Percentiles rank a stretch among this genome's conserved stretches.
phyloP scores from a whole-genome alignment of 129 eudicot species.

The Sambucus nigra region DNA sequence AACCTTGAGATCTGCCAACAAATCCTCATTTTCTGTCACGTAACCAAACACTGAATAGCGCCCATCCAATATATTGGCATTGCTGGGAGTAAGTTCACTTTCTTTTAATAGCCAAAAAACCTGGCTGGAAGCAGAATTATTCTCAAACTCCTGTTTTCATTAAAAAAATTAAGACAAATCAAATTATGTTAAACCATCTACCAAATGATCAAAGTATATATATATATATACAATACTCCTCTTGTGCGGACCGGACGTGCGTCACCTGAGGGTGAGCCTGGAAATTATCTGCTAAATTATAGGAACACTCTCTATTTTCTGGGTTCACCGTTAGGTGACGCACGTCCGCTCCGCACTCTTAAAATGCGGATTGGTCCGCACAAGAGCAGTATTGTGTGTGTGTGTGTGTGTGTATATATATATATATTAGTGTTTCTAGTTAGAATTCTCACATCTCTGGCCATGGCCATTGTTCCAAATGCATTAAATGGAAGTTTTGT shows the following conservation, averaged over 20 bases:
- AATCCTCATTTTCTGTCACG: conserved; percentile 79
- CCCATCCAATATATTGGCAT: conserved; percentile 91
- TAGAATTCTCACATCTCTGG: conserved; percentile 63
- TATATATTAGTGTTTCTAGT: background rate
- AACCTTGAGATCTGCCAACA: conserved; percentile 84
- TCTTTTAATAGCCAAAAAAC: conserved; percentile 96
- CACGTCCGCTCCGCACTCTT: no score
- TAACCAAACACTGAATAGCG: conserved; percentile 91
- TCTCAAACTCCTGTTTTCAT: conserved; percentile 72
- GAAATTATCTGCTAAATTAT: no score
- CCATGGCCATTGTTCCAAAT: conserved; percentile 99
- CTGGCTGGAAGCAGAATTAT: conserved; percentile 89
- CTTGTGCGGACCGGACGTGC: no score
- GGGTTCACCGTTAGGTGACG: no score
- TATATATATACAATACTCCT: no score
- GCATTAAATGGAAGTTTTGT: conserved; percentile 95
- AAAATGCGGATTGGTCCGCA: no score
- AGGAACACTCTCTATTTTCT: no score
- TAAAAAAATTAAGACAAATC: background rate
- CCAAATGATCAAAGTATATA: background rate
- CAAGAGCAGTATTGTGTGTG: no score
- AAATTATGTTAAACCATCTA: background rate
- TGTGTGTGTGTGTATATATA: no score
- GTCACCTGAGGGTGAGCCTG: no score
- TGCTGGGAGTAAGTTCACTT: conserved; percentile 96